phyloP scores from a whole-genome alignment of 768 basidiomycete genomes.

The Tylopilus subfusipes region DNA sequence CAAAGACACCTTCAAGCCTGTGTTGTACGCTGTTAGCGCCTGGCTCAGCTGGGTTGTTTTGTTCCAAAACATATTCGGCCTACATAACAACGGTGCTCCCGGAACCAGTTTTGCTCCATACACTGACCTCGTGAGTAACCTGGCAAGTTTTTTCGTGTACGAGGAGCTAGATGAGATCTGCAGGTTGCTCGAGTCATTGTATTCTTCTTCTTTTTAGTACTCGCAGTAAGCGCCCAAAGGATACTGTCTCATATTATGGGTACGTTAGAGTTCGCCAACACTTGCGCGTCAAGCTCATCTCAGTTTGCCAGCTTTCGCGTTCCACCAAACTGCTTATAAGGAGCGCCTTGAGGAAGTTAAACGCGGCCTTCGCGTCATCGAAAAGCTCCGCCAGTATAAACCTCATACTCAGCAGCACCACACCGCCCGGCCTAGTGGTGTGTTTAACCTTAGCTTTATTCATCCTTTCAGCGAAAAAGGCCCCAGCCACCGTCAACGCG shows the following conservation, averaged over 20 bases:
- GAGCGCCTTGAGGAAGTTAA: conserved; percentile 64
- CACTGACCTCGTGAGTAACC: conserved; percentile 48
- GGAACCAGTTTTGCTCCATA: conserved; percentile 54
- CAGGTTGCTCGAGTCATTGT: conserved; percentile 62
- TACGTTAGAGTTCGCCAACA: conserved; percentile 8
- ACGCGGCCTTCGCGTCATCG: conserved; percentile 54
- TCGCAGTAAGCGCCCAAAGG: conserved; percentile 59
- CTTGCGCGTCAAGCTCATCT: neutral
- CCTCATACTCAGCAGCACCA: conserved; percentile 34
- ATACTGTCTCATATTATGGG: conserved; percentile 69
- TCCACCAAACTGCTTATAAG: conserved; percentile 73
- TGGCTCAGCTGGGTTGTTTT: conserved; percentile 78
- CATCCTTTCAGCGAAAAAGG: conserved; percentile 45
- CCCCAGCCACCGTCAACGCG: conserved; percentile 31
- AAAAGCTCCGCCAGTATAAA: conserved; percentile 62
- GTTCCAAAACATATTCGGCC: conserved; percentile 59
- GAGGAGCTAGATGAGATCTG: neutral
- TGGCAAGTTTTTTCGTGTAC: neutral
- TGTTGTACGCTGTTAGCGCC: conserved; percentile 65
- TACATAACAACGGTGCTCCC: conserved; percentile 44
- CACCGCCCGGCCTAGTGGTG: conserved; percentile 33
- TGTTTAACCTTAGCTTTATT: conserved; percentile 33
- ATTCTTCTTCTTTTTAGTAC: conserved; percentile 72
- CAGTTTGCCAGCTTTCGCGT: conserved; percentile 53
- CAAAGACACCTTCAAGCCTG: conserved; percentile 67